A percentile compares a stretch with the other conserved stretches of the same genome.
Evolutionary conservation across 2,329 filamentous ascomycete genomes (phyloP).

Genomic region (Metarhizium guizhouense): DNA sequence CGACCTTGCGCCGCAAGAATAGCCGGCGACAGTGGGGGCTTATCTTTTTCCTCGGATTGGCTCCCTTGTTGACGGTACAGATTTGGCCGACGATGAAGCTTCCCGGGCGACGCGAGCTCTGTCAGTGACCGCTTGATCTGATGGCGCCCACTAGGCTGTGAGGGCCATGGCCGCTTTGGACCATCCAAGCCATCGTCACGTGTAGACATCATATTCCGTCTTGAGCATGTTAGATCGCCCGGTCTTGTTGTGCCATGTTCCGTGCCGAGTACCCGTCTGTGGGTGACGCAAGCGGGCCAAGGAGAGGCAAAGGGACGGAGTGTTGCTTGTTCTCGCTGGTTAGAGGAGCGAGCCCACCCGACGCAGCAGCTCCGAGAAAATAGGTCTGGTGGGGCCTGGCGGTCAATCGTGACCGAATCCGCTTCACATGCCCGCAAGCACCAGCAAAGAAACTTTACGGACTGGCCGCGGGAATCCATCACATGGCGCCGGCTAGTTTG

Average conservation of each 20-base stretch:
- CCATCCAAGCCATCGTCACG: conserved; percentile 2
- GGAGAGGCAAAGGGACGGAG: conserved; percentile 1
- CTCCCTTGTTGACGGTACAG: conserved; percentile 20
- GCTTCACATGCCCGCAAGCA: no score
- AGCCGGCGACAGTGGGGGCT: conserved; percentile 6
- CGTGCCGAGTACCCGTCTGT: conserved; percentile 3
- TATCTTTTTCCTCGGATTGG: conserved; percentile 20
- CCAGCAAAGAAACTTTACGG: no score
- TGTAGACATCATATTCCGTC: conserved; percentile 8
- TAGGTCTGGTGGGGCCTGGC: no score
- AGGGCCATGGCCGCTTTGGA: conserved; percentile 1
- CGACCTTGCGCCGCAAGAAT: conserved; percentile 18
- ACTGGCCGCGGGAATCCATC: no score
- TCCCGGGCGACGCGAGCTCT: conserved; percentile 40
- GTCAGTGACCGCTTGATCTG: conserved; percentile 48
- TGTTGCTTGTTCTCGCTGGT: no score
- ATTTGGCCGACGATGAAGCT: conserved; percentile 28
- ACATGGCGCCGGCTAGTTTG: not conserved
- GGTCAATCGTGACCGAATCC: no score
- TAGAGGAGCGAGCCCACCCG: no score
- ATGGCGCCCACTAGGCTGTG: conserved; percentile 30
- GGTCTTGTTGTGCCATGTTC: not conserved
- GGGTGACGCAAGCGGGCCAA: conserved; percentile 5
- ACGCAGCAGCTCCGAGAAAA: no score
- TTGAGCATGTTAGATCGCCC: not conserved